Conservation (phyloP, 257 asterid genomes). For the Nicotiana attenuata region DNA sequence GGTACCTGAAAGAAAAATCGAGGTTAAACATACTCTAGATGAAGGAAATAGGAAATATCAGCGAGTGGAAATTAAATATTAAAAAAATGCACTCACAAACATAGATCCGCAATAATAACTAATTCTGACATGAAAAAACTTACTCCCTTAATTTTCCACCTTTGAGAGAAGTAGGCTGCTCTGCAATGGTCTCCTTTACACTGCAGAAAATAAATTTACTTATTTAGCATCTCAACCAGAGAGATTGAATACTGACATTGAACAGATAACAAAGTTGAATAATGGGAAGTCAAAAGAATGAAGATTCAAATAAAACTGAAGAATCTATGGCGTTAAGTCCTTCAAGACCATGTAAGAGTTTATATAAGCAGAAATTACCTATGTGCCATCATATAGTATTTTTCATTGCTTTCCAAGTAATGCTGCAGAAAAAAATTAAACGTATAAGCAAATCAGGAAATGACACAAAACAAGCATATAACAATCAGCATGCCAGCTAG, state of each 20-base stretch:
- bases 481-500: not conserved
- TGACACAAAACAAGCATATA: slow-evolving; percentile 13
- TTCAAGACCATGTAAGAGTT: slow-evolving; percentile 15
- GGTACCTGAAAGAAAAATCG: slow-evolving; percentile 58
- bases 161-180: slow-evolving; percentile 71
- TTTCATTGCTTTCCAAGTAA: slow-evolving; percentile 98
- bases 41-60: not conserved
- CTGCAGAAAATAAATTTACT: slow-evolving; percentile 40
- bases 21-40: slow-evolving; percentile 2
- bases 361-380: slow-evolving; percentile 47
- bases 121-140: slow-evolving; percentile 24
- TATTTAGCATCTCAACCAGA: not conserved
- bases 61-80: not conserved
- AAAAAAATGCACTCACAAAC: slow-evolving; percentile 3
- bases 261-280: not conserved
- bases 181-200: slow-evolving; percentile 69
- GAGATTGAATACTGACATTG: not conserved
- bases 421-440: slow-evolving; percentile 60
- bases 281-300: not conserved
- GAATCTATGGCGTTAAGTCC: not conserved
- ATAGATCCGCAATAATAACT: slow-evolving; percentile 3
- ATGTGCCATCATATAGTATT: slow-evolving; percentile 97
- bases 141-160: slow-evolving; percentile 97
- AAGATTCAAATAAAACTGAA: not conserved
- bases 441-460: slow-evolving; percentile 8